Evolutionary conservation across 2,329 filamentous ascomycete species (phyloP).

Genomic region (Didymella exigua): DNA sequence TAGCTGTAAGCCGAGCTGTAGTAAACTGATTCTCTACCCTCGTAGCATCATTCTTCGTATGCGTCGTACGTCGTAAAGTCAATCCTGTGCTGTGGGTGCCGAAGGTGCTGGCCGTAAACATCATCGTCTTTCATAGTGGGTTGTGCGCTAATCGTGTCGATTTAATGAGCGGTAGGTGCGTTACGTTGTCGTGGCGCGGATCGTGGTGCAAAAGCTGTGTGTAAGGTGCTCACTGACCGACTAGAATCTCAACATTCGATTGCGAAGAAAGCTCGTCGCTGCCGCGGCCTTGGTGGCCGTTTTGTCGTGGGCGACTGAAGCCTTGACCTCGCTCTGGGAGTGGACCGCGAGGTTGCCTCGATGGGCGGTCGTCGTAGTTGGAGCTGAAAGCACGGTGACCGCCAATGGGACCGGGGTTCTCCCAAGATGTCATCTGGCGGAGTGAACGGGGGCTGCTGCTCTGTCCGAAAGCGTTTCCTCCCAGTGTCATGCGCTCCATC

Average conservation of each 20-base stretch:
- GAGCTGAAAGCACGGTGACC: slow-evolving; percentile 68
- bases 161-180: slow-evolving; percentile 32
- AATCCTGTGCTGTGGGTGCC: slow-evolving; percentile 33
- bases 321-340: slow-evolving; percentile 64
- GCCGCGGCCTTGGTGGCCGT: slow-evolving; percentile 65
- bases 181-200: slow-evolving; percentile 13
- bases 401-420: slow-evolving; percentile 65
- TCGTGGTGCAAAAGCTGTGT: slow-evolving; percentile 14
- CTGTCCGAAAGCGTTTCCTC: slow-evolving; percentile 52
- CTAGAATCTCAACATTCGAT: slow-evolving; percentile 67
- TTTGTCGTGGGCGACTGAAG: slow-evolving; percentile 62
- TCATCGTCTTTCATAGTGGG: slow-evolving; percentile 42
- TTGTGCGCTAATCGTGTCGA: slow-evolving; percentile 27
- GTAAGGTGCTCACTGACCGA: slow-evolving; percentile 57
- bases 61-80: slow-evolving; percentile 43
- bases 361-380: slow-evolving; percentile 64
- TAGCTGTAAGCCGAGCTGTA: slow-evolving; percentile 12
- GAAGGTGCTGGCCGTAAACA: slow-evolving; percentile 36
- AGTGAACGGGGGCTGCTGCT: slow-evolving; percentile 62
- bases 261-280: slow-evolving; percentile 68
- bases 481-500: slow-evolving; percentile 64
- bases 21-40: slow-evolving; percentile 46
- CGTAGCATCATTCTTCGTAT: slow-evolving; percentile 51
- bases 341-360: slow-evolving; percentile 67
- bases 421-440: slow-evolving; percentile 67